Evolutionary conservation across 2,329 filamentous ascomycete species (phyloP).

Genomic region (Coniochaeta hoffmannii): DNA sequence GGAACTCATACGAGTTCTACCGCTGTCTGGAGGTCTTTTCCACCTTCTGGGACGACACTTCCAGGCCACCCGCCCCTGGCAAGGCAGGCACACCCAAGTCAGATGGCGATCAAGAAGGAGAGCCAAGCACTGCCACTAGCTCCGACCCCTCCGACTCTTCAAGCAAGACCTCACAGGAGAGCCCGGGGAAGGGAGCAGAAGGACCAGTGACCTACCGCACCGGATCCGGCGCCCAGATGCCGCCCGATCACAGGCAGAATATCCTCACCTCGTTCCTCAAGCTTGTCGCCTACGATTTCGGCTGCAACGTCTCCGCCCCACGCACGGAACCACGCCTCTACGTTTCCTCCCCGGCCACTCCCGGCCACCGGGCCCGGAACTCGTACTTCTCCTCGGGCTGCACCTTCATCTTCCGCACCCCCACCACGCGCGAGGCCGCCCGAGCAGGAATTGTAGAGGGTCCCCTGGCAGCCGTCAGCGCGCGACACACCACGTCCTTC

Average conservation of each 20-base stretch:
- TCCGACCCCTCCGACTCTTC: slow-evolving; percentile 1
- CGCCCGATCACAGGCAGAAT: slow-evolving; percentile 47
- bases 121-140: slow-evolving; percentile 2
- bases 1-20: slow-evolving; percentile 60
- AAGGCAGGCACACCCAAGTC: not conserved
- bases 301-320: slow-evolving; percentile 50
- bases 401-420: slow-evolving; percentile 53
- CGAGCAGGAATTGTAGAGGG: slow-evolving; percentile 54
- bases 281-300: slow-evolving; percentile 58
- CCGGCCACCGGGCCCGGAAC: slow-evolving; percentile 23
- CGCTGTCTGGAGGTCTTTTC: slow-evolving; percentile 53
- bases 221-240: slow-evolving; percentile 46
- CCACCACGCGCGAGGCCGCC: slow-evolving; percentile 51
- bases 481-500: slow-evolving; percentile 48
- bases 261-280: slow-evolving; percentile 55
- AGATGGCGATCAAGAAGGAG: not conserved
- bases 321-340: slow-evolving; percentile 53
- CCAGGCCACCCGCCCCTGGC: slow-evolving; percentile 19
- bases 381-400: slow-evolving; percentile 53
- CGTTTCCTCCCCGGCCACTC: slow-evolving; percentile 29
- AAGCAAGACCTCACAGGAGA: slow-evolving; percentile 6
- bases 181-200: slow-evolving; percentile 9
- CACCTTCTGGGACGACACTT: slow-evolving; percentile 55
- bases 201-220: slow-evolving; percentile 32
- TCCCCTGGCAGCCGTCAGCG: slow-evolving; percentile 52